Evolutionary conservation across 2,329 filamentous ascomycete species (phyloP).

Genomic region (Talaromyces atroroseus): DNA sequence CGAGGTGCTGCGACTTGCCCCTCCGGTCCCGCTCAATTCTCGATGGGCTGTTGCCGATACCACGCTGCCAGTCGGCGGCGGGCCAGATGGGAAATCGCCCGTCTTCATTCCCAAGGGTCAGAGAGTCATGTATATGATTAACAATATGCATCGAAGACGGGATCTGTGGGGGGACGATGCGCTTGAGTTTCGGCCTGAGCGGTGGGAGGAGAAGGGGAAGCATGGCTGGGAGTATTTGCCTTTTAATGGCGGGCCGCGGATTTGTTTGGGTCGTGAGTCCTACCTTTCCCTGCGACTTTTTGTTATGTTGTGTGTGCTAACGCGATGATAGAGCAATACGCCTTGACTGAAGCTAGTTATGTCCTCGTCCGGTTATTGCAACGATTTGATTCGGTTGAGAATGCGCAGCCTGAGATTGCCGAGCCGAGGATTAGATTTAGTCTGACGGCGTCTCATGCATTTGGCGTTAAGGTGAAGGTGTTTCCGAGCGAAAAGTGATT

Average conservation of each 20-base stretch:
- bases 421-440: not conserved
- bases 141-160: conserved; percentile 66
- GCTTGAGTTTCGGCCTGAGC: conserved; percentile 43
- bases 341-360: conserved; percentile 8
- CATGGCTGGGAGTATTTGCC: conserved; percentile 41
- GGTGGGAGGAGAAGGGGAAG: conserved; percentile 42
- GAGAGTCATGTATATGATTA: conserved; percentile 59
- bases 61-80: conserved; percentile 10
- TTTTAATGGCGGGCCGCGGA: conserved; percentile 25
- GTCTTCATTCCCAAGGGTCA: conserved; percentile 63
- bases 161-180: conserved; percentile 46
- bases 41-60: conserved; percentile 35
- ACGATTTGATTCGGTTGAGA: not conserved
- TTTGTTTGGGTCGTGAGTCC: conserved; percentile 21
- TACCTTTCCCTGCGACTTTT: too few relatives aligned
- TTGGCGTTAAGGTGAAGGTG: conserved; percentile 4
- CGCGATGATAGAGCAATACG: conserved; percentile 6
- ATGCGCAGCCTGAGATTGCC: conserved; percentile 10
- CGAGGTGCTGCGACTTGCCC: conserved; percentile 44
- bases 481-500: not conserved
- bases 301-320: not conserved
- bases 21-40: conserved; percentile 43
- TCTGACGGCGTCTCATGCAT: conserved; percentile 7
- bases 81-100: conserved; percentile 43
- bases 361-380: conserved; percentile 5